Percentiles rank a stretch among this genome's conserved stretches.
phyloP scores from a whole-genome alignment of 805 yeast species.

The Myxozyma geophila region DNA sequence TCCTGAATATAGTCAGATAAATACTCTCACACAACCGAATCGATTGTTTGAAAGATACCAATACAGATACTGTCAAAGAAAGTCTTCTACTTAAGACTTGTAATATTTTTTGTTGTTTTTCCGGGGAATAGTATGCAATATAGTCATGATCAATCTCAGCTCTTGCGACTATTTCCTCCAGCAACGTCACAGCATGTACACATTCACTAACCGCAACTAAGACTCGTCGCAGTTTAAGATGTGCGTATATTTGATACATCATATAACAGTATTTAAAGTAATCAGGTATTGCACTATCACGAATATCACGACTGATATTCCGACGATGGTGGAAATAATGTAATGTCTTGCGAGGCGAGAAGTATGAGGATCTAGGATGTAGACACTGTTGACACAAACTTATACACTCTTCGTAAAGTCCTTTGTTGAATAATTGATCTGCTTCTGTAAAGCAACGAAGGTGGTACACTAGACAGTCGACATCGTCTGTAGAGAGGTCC shows the following conservation, averaged over 20 bases:
- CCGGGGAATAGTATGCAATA: slow-evolving; percentile 4
- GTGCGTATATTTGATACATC: slow-evolving; percentile 16
- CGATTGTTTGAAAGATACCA: neutral
- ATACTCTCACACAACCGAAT: neutral
- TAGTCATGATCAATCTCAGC: slow-evolving; percentile 14
- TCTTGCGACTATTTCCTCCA: slow-evolving; percentile 11
- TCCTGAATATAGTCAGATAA: neutral
- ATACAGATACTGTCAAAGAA: slow-evolving; percentile 5
- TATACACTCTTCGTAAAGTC: slow-evolving; percentile 12
- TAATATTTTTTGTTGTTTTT: neutral
- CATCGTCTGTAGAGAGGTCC: neutral
- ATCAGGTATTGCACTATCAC: slow-evolving; percentile 24
- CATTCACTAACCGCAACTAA: slow-evolving; percentile 16
- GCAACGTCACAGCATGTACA: slow-evolving; percentile 11
- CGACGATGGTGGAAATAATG: slow-evolving; percentile 9
- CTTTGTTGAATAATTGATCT: neutral
- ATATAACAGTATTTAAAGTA: slow-evolving; percentile 24
- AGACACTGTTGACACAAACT: slow-evolving; percentile 25
- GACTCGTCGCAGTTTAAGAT: slow-evolving; percentile 1
- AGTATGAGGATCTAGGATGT: neutral
- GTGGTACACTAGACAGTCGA: slow-evolving; percentile 15
- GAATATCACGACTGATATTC: neutral
- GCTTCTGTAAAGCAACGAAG: slow-evolving; percentile 11
- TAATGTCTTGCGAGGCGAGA: slow-evolving; percentile 19
- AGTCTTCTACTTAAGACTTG: neutral